Conservation (phyloP, 306 rosid genomes). For the Citrullus mucosospermus region DNA sequence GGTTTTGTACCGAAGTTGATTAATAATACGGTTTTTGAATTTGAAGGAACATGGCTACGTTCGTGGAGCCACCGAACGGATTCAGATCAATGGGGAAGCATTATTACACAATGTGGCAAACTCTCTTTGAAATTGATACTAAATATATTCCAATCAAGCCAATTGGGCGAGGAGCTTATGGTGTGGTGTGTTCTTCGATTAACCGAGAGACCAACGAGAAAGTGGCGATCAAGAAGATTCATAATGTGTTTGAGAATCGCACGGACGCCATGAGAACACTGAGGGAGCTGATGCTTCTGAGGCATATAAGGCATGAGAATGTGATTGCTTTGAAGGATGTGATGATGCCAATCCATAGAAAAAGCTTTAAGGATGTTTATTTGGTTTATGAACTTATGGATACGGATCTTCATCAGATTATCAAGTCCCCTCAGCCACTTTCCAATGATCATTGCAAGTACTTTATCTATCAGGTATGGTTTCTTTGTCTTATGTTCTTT, state of each 20-base stretch:
- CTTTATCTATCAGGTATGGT: conserved; percentile 64
- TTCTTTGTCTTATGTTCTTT: neutral
- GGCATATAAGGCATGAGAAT: conserved; percentile 61
- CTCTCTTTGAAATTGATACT: conserved; percentile 70
- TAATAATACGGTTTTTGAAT: conserved; percentile 16
- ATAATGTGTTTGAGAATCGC: conserved; percentile 52
- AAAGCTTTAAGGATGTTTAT: conserved; percentile 65
- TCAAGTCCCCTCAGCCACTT: conserved; percentile 56
- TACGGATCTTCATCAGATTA: conserved; percentile 74
- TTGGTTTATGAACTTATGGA: conserved; percentile 96
- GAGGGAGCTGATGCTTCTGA: conserved; percentile 73
- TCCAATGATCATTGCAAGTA: conserved; percentile 68
- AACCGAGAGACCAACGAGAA: conserved; percentile 65
- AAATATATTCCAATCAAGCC: conserved; percentile 76
- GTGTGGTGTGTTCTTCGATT: conserved; percentile 75
- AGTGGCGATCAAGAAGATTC: conserved; percentile 82
- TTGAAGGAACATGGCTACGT: conserved; percentile 53
- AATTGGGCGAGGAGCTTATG: conserved; percentile 74
- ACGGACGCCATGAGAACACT: conserved; percentile 59
- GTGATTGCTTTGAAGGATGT: conserved; percentile 80
- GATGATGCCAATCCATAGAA: conserved; percentile 54
- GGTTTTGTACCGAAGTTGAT: neutral
- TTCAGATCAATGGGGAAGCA: conserved; percentile 51
- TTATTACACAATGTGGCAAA: conserved; percentile 55
- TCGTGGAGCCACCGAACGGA: conserved; percentile 56